phyloP scores from a whole-genome alignment of 2,329 filamentous ascomycete genomes.

The Hymenoscyphus salicellus region DNA sequence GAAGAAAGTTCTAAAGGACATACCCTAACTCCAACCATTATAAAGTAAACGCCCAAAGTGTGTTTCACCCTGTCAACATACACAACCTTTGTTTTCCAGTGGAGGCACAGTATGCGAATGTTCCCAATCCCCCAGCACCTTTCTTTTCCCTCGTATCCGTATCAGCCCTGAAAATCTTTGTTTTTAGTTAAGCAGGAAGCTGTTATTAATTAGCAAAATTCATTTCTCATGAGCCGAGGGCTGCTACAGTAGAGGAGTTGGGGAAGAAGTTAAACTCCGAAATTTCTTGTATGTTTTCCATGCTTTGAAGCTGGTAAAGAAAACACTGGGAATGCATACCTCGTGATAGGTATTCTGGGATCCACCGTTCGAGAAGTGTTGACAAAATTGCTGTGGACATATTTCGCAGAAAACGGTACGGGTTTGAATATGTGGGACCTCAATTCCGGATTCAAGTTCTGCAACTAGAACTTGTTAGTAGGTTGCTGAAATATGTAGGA shows the following conservation, averaged over 20 bases:
- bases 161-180: neutral
- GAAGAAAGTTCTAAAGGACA: too few species aligned
- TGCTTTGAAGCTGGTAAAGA: too few species aligned
- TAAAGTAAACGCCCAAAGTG: too few species aligned
- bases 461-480: neutral
- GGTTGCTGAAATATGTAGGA: neutral
- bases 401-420: neutral
- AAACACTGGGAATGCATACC: neutral
- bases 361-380: neutral
- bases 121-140: too few species aligned
- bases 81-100: too few species aligned
- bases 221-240: neutral
- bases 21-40: too few species aligned
- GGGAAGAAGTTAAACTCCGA: too few species aligned
- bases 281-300: too few species aligned
- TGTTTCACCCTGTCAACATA: too few species aligned
- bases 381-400: neutral
- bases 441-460: neutral
- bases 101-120: too few species aligned
- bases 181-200: neutral
- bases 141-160: too few species aligned
- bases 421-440: neutral
- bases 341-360: neutral
- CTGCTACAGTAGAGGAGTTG: too few species aligned
- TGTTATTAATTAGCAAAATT: neutral